These are phyloP conservation scores for Wickerhamiella kurtzmanii DNA, from an alignment of 805 yeast genomes.

Conservation along the genomic window DNA sequence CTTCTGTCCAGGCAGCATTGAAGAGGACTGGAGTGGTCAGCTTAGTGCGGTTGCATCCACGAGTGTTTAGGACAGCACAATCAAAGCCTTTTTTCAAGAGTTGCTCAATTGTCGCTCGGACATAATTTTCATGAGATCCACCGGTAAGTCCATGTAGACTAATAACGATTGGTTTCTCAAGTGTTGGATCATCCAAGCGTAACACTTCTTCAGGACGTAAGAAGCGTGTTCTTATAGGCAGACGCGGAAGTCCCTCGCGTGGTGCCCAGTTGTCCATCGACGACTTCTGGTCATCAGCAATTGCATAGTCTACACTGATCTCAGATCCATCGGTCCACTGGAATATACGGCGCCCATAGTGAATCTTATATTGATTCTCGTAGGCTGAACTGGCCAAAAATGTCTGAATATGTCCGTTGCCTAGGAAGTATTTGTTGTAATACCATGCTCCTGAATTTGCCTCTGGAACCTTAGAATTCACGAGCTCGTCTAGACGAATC, in stretches of 20 bases:
- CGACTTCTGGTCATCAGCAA: conserved; percentile 29
- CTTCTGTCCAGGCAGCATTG: conserved; percentile 60
- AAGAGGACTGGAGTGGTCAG: conserved; percentile 58
- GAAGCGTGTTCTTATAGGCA: conserved; percentile 43
- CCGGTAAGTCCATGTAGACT: conserved; percentile 71
- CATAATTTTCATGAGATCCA: conserved; percentile 70
- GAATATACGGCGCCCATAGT: conserved; percentile 67
- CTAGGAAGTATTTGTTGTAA: conserved; percentile 47
- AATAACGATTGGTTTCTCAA: conserved; percentile 45
- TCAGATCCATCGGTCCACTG: conserved; percentile 55
- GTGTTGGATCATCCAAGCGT: conserved; percentile 21
- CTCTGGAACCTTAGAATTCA: conserved; percentile 31
- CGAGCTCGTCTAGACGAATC: conserved; percentile 17
- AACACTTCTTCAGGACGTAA: conserved; percentile 35
- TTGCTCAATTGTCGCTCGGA: conserved; percentile 39
- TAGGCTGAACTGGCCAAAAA: conserved; percentile 48
- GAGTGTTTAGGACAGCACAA: conserved; percentile 50
- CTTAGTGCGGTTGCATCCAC: conserved; percentile 65
- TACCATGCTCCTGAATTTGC: conserved; percentile 37
- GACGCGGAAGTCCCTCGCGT: conserved; percentile 23
- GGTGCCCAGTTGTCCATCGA: conserved; percentile 24
- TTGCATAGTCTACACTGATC: conserved; percentile 62
- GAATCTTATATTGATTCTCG: conserved; percentile 39
- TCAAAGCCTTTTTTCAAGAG: conserved; percentile 35
- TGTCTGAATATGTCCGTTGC: conserved; percentile 70